A percentile compares a stretch with the other conserved stretches of the same genome.
These are phyloP conservation scores for Sporobolomyces roseus DNA, from an alignment of 768 basidiomycete species.

Conservation along the genomic window DNA sequence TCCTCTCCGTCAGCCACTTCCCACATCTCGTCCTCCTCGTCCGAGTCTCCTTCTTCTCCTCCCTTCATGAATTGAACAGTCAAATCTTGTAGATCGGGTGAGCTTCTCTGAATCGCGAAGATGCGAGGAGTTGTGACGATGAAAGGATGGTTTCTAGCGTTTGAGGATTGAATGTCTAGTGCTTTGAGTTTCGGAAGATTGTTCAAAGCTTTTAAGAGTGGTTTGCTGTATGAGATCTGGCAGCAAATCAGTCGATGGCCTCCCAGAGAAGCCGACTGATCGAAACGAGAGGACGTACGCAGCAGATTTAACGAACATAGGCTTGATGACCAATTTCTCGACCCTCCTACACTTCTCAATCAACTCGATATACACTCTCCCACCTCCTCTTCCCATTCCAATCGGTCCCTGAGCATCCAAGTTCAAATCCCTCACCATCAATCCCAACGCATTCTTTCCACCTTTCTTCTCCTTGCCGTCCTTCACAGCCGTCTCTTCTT, in stretches of 20 bases:
- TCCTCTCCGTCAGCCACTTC: not conserved
- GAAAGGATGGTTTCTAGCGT: conserved; percentile 11
- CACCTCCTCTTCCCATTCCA: conserved; percentile 19
- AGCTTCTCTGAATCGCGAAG: conserved; percentile 8
- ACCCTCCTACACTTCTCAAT: conserved; percentile 1
- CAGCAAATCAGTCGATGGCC: too few species aligned
- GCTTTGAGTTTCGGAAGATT: conserved; percentile 6
- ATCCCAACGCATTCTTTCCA: conserved; percentile 19
- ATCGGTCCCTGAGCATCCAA: not conserved
- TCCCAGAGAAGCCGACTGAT: not conserved
- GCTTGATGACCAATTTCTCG: conserved; percentile 20
- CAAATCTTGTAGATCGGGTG: conserved; percentile 20
- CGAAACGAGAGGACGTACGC: conserved; percentile 17
- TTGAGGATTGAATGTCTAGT: conserved; percentile 21
- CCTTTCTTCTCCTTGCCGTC: not conserved
- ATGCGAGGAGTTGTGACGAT: conserved; percentile 26
- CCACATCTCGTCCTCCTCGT: conserved; percentile 33
- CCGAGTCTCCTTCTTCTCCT: not conserved
- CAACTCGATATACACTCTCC: conserved; percentile 14
- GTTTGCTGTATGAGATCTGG: conserved; percentile 11
- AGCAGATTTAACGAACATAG: conserved; percentile 20
- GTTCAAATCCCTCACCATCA: not conserved
- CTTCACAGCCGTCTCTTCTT: not conserved
- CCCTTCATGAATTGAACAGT: not conserved
- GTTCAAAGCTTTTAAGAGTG: conserved; percentile 23